These are phyloP conservation scores for Yamadazyma conglobata DNA, from an alignment of 1,139 yeast genomes.

Conservation along the genomic window DNA sequence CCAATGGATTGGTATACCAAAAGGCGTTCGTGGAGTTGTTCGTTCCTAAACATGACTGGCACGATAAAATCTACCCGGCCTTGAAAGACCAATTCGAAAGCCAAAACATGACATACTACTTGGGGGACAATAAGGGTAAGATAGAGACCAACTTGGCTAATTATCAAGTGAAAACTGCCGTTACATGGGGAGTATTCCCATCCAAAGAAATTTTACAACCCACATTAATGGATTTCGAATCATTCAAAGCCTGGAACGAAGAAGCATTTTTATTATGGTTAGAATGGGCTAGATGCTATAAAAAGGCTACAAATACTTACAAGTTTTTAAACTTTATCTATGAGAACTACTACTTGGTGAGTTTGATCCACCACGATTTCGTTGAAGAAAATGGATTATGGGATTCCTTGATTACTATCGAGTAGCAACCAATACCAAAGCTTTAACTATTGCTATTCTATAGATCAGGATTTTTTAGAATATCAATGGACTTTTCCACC, in stretches of 20 bases:
- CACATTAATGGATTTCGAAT: slow-evolving; percentile 82
- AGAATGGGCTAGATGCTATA: slow-evolving; percentile 87
- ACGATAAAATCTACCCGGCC: slow-evolving; percentile 46
- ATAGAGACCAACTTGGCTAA: slow-evolving; percentile 58
- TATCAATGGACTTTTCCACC: slow-evolving; percentile 33
- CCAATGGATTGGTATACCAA: slow-evolving; percentile 84
- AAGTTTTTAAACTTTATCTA: slow-evolving; percentile 59
- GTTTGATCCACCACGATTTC: slow-evolving; percentile 83
- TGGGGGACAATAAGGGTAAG: slow-evolving; percentile 58
- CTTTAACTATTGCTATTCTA: slow-evolving; percentile 4
- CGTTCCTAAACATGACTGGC: slow-evolving; percentile 81
- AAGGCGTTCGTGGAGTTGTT: slow-evolving; percentile 87
- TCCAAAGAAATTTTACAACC: slow-evolving; percentile 83
- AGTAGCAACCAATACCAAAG: slow-evolving; percentile 19
- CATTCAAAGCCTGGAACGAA: slow-evolving; percentile 89
- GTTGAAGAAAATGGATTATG: slow-evolving; percentile 73
- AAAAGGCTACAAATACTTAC: slow-evolving; percentile 50
- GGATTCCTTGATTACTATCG: slow-evolving; percentile 49
- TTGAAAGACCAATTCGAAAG: slow-evolving; percentile 43
- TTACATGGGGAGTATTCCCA: slow-evolving; percentile 96
- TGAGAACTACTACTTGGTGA: slow-evolving; percentile 67
- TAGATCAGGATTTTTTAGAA: slow-evolving; percentile 18
- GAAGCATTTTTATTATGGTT: slow-evolving; percentile 90
- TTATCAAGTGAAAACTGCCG: slow-evolving; percentile 56
- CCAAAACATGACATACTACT: slow-evolving; percentile 60